phyloP scores from a whole-genome alignment of 202 grass and related monocot genomes.

The Sporobolus alterniflorus region DNA sequence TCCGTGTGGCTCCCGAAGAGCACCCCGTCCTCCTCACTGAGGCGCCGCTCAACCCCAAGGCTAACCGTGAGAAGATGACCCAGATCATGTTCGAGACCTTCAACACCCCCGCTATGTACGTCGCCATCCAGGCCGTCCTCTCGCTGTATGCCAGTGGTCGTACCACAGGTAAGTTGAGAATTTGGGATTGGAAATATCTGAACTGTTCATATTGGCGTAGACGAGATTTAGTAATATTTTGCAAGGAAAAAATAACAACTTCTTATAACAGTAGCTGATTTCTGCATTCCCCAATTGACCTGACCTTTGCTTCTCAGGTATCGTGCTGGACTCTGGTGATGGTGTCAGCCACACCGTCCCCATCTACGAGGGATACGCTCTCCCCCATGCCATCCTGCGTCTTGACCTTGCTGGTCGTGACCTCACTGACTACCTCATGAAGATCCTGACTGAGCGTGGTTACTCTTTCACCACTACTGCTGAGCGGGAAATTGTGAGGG shows the following conservation, averaged over 20 bases:
- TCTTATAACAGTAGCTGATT: neutral
- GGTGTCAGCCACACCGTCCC: constrained; percentile 98
- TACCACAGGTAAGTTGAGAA: constrained; percentile 71
- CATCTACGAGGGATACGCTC: constrained; percentile 91
- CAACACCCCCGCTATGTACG: constrained; percentile 97
- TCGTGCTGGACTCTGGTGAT: constrained; percentile 92
- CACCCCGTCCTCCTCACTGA: constrained; percentile 91
- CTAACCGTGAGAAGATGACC: constrained; percentile 97
- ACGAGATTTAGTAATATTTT: neutral
- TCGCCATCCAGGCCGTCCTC: constrained; percentile 96
- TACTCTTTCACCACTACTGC: constrained; percentile 95
- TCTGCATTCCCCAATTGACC: neutral
- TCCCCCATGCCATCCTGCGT: constrained; percentile 91
- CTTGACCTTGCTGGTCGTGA: constrained; percentile 84
- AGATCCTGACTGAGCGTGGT: constrained; percentile 92
- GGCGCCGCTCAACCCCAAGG: constrained; percentile 96
- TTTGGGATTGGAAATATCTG: neutral
- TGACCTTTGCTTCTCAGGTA: constrained; percentile 52
- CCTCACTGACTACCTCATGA: constrained; percentile 96
- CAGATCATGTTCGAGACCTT: constrained; percentile 99
- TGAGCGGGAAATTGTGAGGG: constrained; percentile 96
- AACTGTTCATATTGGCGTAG: constrained; percentile 2
- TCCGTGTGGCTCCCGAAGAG: constrained; percentile 89
- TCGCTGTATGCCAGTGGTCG: constrained; percentile 96
- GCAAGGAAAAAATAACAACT: neutral